phyloP scores from a whole-genome alignment of 257 asterid species.

The Euphrasia confusa region DNA sequence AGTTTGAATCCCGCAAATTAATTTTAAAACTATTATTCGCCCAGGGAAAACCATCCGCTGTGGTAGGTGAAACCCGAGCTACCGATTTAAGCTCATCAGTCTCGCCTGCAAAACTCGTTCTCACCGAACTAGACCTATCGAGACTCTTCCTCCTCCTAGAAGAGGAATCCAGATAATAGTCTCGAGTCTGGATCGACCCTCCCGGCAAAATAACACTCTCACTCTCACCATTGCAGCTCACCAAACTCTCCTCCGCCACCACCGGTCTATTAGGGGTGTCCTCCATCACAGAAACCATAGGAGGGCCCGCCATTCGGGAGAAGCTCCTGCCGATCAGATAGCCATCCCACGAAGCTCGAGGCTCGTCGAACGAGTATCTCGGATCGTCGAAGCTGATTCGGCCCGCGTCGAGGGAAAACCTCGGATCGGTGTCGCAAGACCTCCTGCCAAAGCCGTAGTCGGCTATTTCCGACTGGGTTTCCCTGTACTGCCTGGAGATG shows the following conservation, averaged over 20 bases:
- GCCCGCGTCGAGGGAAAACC: constrained; percentile 89
- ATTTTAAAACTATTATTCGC: constrained; percentile 16
- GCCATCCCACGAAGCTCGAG: constrained; percentile 96
- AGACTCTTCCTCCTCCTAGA: constrained; percentile 90
- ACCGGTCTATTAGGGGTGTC: constrained; percentile 31
- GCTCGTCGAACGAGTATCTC: constrained; percentile 84
- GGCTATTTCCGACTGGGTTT: constrained; percentile 88
- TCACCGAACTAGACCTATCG: constrained; percentile 80
- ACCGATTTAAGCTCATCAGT: constrained; percentile 58
- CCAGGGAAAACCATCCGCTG: constrained; percentile 41
- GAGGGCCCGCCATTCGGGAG: constrained; percentile 50
- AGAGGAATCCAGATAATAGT: constrained; percentile 75
- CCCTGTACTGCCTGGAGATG: constrained; percentile 66
- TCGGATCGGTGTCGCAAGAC: constrained; percentile 87
- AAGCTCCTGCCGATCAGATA: constrained; percentile 59
- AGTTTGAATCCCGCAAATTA: constrained; percentile 33
- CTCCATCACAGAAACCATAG: constrained; percentile 80
- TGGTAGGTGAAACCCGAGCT: constrained; percentile 60
- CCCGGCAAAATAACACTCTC: constrained; percentile 48
- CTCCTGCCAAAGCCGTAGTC: constrained; percentile 90
- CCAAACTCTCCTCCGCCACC: constrained; percentile 57
- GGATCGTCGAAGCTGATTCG: constrained; percentile 87
- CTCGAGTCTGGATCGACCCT: constrained; percentile 74
- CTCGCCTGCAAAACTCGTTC: constrained; percentile 80
- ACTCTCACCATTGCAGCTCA: constrained; percentile 32